Evolutionary conservation across 805 yeast species (phyloP), one percentile per base, ranked within the genome.

Genomic region (Groenewaldozyma salmanticensis): DNA sequence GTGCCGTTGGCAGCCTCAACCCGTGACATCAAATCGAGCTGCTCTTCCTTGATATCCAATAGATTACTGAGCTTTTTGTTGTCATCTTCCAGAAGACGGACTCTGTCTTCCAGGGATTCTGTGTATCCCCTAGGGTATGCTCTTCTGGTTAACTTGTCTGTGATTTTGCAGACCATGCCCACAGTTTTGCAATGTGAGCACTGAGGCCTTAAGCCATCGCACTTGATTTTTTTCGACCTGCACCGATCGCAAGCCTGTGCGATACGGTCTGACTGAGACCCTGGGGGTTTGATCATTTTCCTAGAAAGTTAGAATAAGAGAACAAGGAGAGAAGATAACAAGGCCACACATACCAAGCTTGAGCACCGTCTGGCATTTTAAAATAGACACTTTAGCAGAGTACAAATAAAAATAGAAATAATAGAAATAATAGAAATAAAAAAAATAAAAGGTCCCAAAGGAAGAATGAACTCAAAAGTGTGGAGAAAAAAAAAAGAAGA

Each of bases 191-290:
- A 87, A 45, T 82, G 81, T 0, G 90, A 74, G 58, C 96, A 87
- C 50, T 73, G 76, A 3, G 75, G 71, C 21, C 70, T 53, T 42
- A 73, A 71, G 1, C 92, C 92, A 51, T 82, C 90, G 63, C 94
- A 82, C 43, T 78, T 73, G 39, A 60, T 53, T 52, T 59, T 83
- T 54, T 82, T 83, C 37, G 83, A 75, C 38, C 95, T 66, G 55
- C 95, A 87, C 38, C 96, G 64, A 57, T 86, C 95, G 60, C 96
- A 86, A 0, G 95, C 95, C 56, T 86, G 95, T 0, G 95, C 88
- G 2, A 83, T 82, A 42, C 95, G 63, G 43, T 76, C 79, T 0
- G 72, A 67, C 21, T 72, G 67, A 11, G 77, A 65, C 1, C 90
- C 88, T 2, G 84, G 84, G 1, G 84, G 72, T 47, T 73, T 72